Evolutionary conservation across 768 basidiomycete species (phyloP).

Genomic region (Lentinus tigrinus): DNA sequence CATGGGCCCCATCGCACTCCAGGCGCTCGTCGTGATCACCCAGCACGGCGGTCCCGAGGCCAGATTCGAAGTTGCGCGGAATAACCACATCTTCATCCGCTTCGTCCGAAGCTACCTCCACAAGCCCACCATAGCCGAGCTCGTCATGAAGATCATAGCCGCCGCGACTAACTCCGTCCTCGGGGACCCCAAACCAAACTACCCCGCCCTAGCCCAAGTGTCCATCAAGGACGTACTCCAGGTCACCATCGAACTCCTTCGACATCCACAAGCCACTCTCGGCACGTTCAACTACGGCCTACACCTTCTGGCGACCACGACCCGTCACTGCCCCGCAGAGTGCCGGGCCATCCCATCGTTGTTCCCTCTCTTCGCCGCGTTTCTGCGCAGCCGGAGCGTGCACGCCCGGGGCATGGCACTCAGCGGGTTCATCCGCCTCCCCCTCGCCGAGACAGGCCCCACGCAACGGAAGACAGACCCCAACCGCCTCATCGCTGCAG

Average conservation of each 20-base stretch:
- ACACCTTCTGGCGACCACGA: constrained; percentile 42
- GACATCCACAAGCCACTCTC: constrained; percentile 38
- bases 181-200: background rate
- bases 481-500: constrained; percentile 37
- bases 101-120: constrained; percentile 47
- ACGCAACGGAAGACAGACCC: constrained; percentile 50
- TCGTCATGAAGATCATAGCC: constrained; percentile 47
- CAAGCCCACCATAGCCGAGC: constrained; percentile 46
- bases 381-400: constrained; percentile 54
- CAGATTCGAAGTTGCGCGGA: constrained; percentile 48
- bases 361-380: constrained; percentile 51
- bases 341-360: constrained; percentile 44
- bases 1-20: constrained; percentile 39
- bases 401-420: constrained; percentile 48
- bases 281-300: constrained; percentile 51
- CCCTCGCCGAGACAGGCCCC: constrained; percentile 38
- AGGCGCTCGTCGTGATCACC: constrained; percentile 53
- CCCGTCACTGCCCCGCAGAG: constrained; percentile 43
- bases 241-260: constrained; percentile 39
- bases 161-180: constrained; percentile 45
- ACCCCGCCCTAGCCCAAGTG: constrained; percentile 37
- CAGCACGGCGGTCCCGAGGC: constrained; percentile 54
- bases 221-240: constrained; percentile 39
- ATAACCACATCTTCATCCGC: constrained; percentile 38
- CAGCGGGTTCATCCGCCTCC: constrained; percentile 51